Base-by-base conservation (phyloP, 495 filamentous ascomycete species). In the Aspergillus carlsbadensis region DNA sequence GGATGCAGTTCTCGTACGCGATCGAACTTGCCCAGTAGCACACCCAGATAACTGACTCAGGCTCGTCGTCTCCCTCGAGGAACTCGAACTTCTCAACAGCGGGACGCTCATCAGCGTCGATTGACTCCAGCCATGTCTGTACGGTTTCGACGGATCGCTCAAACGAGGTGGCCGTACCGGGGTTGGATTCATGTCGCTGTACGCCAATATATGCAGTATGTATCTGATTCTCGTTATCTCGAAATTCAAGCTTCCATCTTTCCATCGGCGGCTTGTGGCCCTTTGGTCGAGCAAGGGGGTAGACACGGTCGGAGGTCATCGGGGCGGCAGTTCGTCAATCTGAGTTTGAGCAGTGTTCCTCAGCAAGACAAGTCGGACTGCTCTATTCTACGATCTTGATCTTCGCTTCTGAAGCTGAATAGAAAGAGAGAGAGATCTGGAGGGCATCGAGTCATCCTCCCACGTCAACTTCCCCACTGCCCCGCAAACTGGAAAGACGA, bases 121-220 rank as follows among this genome's bases (percentile, higher is more conserved):
- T 26, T 5, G 2, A 22, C 15, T 36, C 26, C 5, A 65, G 43
- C 53, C 57, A 54, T 6, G 21, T n/a, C 24, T 60, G 42, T 13
- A 65, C 43, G 17, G 33, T 4, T 1, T 35, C 5, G 5, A 47
- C 8, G 6, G 50, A 44, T 14, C 49, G 6, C 13, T 10, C 11
- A 10, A 56, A 57, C 10, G 21, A 15, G 13, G 36, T 20, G 4
- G 37, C 14, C 14, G 21, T 53, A 18, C 13, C 3, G 17, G 3
- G 26, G 10, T 26, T 26, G 11, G 42, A 22, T 39, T 41, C 47
- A 21, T 62, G 59, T 18, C 40, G 46, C 42, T 65, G 57, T 2
- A 65, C 21, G 0, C 60, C 63, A 17, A 65, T 52, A 35, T 63
- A 65, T 1, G 57, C 57, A 1, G 63, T 65, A 33, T 60, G 50